Evolutionary conservation across 768 basidiomycete genomes (phyloP), one percentile per base, ranked within the genome.

Genomic region (Leccinum subgranulosum): DNA sequence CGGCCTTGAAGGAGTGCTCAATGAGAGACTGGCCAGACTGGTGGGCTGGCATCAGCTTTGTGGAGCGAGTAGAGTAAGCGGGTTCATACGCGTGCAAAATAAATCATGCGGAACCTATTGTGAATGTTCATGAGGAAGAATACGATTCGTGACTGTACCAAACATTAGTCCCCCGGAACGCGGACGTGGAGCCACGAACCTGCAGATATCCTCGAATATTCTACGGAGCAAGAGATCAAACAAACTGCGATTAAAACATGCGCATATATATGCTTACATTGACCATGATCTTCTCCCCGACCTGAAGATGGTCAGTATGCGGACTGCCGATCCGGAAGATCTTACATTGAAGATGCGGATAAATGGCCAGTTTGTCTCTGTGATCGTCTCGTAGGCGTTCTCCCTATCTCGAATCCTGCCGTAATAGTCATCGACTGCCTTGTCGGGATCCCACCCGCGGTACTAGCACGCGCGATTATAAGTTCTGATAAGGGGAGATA

Each of bases 51-150:
- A 23, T 57, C n/a, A 59, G 49, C 15, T 49, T 51, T 12, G n/a
- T 28, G 25, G 29, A 19, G 15, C 43, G 14, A 4, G n/a, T 43
- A 28, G 12, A 49, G 21, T 41, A 54, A 53, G 19, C 39, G 8
- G 5, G 6, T 7, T 34, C 90, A 59, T 68, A 97, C 95, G 41
- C 96, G 78, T 5, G 96, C 96, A 74, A 99, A 98, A 73, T 95
- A 98, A 61, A 99, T 99, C 49, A 88, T 94, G 21, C 96, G 81
- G 69, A 87, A 90, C 60, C 83, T 81, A 67, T 94, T 98, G 75
- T 99, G 96, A 49, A 99, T 98, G 71, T 99, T 99, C 97, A 98
- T 98, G 47, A 99, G 79, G 80, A 97, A 98, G 80, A 98, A 99
- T 25, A 98, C 92, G 58, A 98, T 94, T 58, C 96, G 79, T 2